Percentiles rank a stretch among this genome's conserved stretches.
phyloP scores from a whole-genome alignment of 1,284 basidiomycete species.

The Pisolithus thermaeus region DNA sequence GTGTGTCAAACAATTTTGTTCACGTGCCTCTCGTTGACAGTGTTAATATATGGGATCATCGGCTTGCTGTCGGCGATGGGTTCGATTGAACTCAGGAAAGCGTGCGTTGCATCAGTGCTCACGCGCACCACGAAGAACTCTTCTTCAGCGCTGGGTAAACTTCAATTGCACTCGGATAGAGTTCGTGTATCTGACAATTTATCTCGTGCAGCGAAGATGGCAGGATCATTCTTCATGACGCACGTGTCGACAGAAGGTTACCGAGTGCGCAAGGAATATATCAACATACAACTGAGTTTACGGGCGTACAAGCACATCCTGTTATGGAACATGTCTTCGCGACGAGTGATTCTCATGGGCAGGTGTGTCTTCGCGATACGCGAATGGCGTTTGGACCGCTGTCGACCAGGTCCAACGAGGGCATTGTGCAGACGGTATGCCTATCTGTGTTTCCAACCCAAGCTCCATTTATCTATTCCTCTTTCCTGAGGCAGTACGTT shows the following conservation, averaged over 20 bases:
- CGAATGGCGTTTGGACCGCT: conserved; percentile 67
- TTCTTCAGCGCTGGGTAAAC: conserved; percentile 60
- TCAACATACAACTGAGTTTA: conserved; percentile 49
- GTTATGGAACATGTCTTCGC: conserved; percentile 59
- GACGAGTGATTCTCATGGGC: conserved; percentile 52
- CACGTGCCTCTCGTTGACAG: neutral
- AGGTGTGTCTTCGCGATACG: conserved; percentile 62
- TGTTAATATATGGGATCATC: neutral
- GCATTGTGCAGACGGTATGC: conserved; percentile 48
- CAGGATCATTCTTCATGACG: conserved; percentile 54
- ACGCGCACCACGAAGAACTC: conserved; percentile 57
- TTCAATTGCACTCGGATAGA: conserved; percentile 12
- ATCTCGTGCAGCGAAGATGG: conserved; percentile 56
- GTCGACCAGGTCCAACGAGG: conserved; percentile 38
- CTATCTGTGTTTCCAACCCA: neutral
- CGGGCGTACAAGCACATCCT: conserved; percentile 60
- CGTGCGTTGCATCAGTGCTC: conserved; percentile 55
- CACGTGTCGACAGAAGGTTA: conserved; percentile 30
- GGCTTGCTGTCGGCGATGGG: neutral
- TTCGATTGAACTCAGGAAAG: conserved; percentile 40
- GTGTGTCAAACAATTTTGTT: conserved; percentile 13
- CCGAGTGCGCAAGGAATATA: conserved; percentile 43
- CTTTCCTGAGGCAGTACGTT: conserved; percentile 45
- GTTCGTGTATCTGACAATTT: conserved; percentile 26
- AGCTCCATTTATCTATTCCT: neutral